phyloP scores from a whole-genome alignment of 352 stramenopile genomes.

The Blastocystis sp. region DNA sequence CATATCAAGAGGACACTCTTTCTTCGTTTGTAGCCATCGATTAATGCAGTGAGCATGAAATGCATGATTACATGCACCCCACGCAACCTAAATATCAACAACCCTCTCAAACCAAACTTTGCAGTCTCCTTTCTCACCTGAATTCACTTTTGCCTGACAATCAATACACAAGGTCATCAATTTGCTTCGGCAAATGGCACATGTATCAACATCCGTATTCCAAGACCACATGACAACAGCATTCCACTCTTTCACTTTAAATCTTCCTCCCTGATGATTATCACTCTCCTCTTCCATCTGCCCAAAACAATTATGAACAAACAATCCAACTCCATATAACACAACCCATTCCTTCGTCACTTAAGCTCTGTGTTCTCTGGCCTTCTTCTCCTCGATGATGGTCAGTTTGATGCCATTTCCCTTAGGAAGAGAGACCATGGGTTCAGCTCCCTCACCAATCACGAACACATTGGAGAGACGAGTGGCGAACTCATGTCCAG shows the following conservation, averaged over 20 bases:
- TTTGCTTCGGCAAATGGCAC: slow-evolving; percentile 60
- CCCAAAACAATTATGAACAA: slow-evolving; percentile 48
- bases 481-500: no score
- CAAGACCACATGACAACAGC: slow-evolving; percentile 57
- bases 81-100: slow-evolving; percentile 33
- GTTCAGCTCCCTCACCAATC: no score
- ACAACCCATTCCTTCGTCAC: neutral
- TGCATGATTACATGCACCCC: slow-evolving; percentile 49
- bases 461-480: no score
- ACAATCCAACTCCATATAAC: slow-evolving; percentile 21
- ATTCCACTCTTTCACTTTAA: slow-evolving; percentile 62
- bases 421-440: no score
- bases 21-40: slow-evolving; percentile 52
- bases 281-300: slow-evolving; percentile 42
- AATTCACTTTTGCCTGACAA: slow-evolving; percentile 60
- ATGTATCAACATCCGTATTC: slow-evolving; percentile 59
- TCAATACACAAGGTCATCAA: slow-evolving; percentile 60
- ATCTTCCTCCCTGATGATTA: neutral
- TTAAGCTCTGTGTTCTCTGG: no score
- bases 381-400: no score
- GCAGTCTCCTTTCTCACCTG: slow-evolving; percentile 54
- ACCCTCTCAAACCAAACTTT: neutral
- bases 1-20: slow-evolving; percentile 61
- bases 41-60: slow-evolving; percentile 62
- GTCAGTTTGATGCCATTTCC: no score